Conservation (phyloP, 495 filamentous ascomycete species). For the Entonaema liquescens region DNA sequence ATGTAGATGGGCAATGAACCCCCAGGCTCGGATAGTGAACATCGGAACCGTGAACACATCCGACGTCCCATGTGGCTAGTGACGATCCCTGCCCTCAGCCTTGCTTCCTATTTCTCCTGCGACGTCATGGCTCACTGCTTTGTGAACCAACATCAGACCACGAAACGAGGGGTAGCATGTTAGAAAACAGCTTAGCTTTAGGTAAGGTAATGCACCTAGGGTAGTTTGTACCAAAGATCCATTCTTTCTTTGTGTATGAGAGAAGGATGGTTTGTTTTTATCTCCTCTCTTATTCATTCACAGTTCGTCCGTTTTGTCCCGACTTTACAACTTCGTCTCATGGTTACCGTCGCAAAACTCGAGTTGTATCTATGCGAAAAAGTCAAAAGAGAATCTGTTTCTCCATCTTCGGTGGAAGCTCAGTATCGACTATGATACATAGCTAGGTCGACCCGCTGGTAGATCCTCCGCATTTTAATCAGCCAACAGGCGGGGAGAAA, state of each 20-base stretch:
- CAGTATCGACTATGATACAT: conserved; percentile 28
- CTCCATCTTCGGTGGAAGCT: background rate
- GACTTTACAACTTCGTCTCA: background rate
- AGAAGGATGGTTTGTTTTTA: background rate
- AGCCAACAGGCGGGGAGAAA: conserved; percentile 13
- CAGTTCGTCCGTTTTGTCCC: conserved; percentile 13
- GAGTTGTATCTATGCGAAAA: background rate
- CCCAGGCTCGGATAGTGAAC: background rate
- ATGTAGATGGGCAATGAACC: background rate
- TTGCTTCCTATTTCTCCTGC: conserved; percentile 24
- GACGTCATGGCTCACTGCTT: conserved; percentile 31
- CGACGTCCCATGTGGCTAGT: conserved; percentile 6
- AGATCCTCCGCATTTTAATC: conserved; percentile 24
- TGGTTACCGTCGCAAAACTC: background rate
- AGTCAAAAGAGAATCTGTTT: conserved; percentile 6
- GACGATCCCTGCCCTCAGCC: conserved; percentile 26
- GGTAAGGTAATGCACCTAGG: conserved; percentile 7
- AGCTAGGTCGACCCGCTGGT: conserved; percentile 4
- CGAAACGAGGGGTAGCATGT: conserved; percentile 29
- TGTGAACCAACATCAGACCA: conserved; percentile 34
- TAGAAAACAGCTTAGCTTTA: conserved; percentile 15
- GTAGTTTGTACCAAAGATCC: conserved; percentile 15
- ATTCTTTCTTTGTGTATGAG: conserved; percentile 27
- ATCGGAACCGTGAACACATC: background rate
- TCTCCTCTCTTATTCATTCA: conserved; percentile 24